phyloP scores from a whole-genome alignment of 331 rosid genomes.

The Pyracantha coccinea region DNA sequence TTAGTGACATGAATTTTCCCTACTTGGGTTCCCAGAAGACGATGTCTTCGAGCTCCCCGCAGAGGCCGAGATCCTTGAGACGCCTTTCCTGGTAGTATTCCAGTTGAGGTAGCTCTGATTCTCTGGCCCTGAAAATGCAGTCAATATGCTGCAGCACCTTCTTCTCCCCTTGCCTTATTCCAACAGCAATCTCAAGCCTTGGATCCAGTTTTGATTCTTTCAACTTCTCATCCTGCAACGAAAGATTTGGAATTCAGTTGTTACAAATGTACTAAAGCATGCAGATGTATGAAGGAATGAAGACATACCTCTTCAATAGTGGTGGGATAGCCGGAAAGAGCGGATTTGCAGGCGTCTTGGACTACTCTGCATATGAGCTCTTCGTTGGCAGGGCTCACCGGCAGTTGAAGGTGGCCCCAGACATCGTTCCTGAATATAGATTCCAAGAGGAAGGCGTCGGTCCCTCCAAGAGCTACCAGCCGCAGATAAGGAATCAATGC shows the following conservation, averaged over 20 bases:
- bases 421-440: conserved; percentile 66
- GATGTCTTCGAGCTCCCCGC: conserved; percentile 83
- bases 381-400: conserved; percentile 86
- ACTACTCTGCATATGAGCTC: conserved; percentile 72
- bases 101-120: conserved; percentile 49
- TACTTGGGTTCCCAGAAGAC: conserved; percentile 71
- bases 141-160: conserved; percentile 68
- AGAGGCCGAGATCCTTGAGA: conserved; percentile 94
- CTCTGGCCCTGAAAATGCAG: conserved; percentile 56
- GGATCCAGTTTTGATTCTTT: conserved; percentile 47
- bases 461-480: conserved; percentile 76
- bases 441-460: conserved; percentile 86
- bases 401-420: conserved; percentile 75
- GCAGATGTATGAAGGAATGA: neutral
- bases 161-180: conserved; percentile 87
- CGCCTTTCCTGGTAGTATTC: conserved; percentile 93
- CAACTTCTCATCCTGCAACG: conserved; percentile 68
- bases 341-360: conserved; percentile 66
- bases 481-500: conserved; percentile 68
- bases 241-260: conserved; percentile 8
- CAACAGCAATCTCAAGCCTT: conserved; percentile 75
- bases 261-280: neutral
- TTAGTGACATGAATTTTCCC: neutral
- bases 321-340: conserved; percentile 70
- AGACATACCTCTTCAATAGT: conserved; percentile 73